These are phyloP conservation scores for Paraphoma chrysanthemicola DNA, from an alignment of 2,329 filamentous ascomycete species.

Conservation along the genomic window DNA sequence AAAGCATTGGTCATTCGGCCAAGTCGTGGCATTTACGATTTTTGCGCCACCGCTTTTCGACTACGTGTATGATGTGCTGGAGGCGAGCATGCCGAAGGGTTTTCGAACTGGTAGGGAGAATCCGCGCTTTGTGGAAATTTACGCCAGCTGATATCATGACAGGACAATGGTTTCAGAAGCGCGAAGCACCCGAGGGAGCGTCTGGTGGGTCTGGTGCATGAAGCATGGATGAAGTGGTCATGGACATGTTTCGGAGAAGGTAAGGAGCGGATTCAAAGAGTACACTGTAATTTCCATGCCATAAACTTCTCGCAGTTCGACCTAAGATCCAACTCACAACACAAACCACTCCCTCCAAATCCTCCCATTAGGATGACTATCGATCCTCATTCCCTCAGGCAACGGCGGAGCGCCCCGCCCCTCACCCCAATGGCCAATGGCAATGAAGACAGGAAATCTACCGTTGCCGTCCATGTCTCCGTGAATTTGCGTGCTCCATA, in stretches of 20 bases:
- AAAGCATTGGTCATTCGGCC: constrained; percentile 28
- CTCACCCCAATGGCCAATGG: constrained; percentile 13
- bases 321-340: background rate
- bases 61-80: constrained; percentile 16
- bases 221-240: no score
- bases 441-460: constrained; percentile 14
- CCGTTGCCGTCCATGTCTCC: constrained; percentile 15
- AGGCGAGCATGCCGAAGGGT: background rate
- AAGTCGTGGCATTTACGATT: constrained; percentile 31
- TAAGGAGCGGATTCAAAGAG: no score
- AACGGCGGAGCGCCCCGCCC: constrained; percentile 16
- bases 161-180: no score
- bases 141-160: no score
- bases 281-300: no score
- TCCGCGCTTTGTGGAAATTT: no score
- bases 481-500: constrained; percentile 1
- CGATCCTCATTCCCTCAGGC: constrained; percentile 9
- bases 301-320: no score
- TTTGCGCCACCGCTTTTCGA: constrained; percentile 24
- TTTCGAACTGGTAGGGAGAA: no score
- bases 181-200: no score
- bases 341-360: constrained; percentile 20
- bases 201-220: no score
- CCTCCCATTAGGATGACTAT: background rate
- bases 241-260: no score